Base-by-base conservation (phyloP, 345 rosid genomes). In the Hevea brasiliensis region DNA sequence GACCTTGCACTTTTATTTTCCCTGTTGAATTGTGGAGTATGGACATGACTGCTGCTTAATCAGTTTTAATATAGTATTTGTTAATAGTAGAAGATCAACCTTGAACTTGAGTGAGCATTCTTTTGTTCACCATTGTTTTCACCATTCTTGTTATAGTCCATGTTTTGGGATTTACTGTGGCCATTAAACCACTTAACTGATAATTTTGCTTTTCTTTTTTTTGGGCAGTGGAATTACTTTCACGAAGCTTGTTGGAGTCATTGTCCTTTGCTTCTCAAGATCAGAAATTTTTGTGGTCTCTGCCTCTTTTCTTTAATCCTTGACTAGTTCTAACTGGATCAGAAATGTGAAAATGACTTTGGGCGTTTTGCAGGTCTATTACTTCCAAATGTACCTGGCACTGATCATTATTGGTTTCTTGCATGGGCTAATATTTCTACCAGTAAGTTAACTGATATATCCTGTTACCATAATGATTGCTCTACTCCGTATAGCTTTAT, bases 351-450 rank as follows among this genome's bases (percentile, higher is more conserved):
- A 56, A 41, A 48, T 9, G 50, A 6, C 21, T 12, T 47, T 42
- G 10, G 65, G 59, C 66, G 44, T 72, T 61, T 62, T 88, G 82
- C 93, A 93, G 98, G 95, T 91, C 72, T 93, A 93, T 81, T 93
- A 93, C 89, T 93, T 93, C 74, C 95, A 91, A 72, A 93, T 93
- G 98, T 93, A 88, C 85, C 68, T 93, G 71, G 97, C 98, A 18
- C 75, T 93, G 89, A 93, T 93, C 76, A 61, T 93, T 67, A 82
- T 91, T 17, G 95, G 97, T 67, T 93, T 93, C 87, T 78, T 93
- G 82, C 98, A 93, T 32, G 98, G 98, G 37, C 97, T 93, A 53
- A 91, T 93, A 82, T 87, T 91, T 68, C 81, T 93, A 81, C 98
- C 98, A 0, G 98, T 91, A 87, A 88, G 97, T 86, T 67, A 23